Conservation (phyloP, 1,284 basidiomycete species). For the Wolfiporia cocos region DNA sequence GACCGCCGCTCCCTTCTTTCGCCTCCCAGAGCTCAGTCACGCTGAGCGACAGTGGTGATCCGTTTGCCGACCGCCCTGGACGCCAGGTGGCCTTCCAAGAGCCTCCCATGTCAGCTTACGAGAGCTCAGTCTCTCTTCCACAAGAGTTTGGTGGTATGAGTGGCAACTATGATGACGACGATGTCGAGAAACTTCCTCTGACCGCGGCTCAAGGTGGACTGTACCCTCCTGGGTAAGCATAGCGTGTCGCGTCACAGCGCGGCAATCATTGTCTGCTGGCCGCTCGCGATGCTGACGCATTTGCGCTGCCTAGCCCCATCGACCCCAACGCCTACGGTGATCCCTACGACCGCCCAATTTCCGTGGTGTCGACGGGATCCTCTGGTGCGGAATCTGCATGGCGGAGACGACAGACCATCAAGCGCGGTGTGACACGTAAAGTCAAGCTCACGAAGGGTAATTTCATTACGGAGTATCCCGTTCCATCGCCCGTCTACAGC, state of each 20-base stretch:
- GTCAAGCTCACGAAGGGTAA: constrained; percentile 91
- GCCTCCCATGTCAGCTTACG: constrained; percentile 34
- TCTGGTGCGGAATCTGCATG: constrained; percentile 69
- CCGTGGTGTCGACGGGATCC: constrained; percentile 59
- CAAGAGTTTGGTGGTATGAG: constrained; percentile 43
- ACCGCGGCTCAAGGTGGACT: constrained; percentile 53
- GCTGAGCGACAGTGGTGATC: constrained; percentile 40
- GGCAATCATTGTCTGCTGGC: neutral
- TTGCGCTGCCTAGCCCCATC: constrained; percentile 35
- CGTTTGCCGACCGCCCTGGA: constrained; percentile 57
- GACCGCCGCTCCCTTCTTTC: constrained; percentile 38
- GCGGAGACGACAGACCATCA: constrained; percentile 87
- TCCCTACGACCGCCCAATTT: constrained; percentile 59
- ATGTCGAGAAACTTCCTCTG: constrained; percentile 69
- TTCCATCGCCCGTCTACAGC: constrained; percentile 81
- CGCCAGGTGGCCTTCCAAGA: constrained; percentile 58
- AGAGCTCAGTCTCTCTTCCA: constrained; percentile 50
- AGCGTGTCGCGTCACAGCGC: constrained; percentile 2
- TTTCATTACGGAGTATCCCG: constrained; percentile 88
- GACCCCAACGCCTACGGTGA: constrained; percentile 64
- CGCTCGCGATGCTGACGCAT: neutral
- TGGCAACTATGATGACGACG: constrained; percentile 50
- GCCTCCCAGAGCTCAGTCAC: constrained; percentile 24
- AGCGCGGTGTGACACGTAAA: constrained; percentile 87
- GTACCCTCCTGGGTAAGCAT: constrained; percentile 65